phyloP scores from a whole-genome alignment of 768 basidiomycete genomes.

The Termitomyces sp. region DNA sequence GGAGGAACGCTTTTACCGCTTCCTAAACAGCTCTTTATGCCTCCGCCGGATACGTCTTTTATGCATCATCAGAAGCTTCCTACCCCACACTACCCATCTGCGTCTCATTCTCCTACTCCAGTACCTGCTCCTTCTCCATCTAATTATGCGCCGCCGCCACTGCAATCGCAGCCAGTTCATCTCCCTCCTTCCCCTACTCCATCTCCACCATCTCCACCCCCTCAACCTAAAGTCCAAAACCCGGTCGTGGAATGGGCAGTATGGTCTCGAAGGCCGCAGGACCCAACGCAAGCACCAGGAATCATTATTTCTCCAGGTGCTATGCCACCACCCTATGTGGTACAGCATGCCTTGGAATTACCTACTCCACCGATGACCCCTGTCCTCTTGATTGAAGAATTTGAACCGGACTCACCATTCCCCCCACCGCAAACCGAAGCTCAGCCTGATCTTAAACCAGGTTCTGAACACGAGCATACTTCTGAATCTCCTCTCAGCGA shows the following conservation, averaged over 20 bases:
- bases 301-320: conserved; percentile 69
- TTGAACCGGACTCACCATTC: conserved; percentile 5
- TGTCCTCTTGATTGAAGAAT: conserved; percentile 20
- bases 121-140: not conserved
- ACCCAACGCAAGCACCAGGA: conserved; percentile 63
- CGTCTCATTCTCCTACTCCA: conserved; percentile 5
- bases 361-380: conserved; percentile 49
- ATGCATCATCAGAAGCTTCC: conserved; percentile 8
- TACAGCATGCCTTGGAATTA: conserved; percentile 51
- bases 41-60: conserved; percentile 24
- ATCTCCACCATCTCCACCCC: not conserved
- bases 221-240: conserved; percentile 3
- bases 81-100: conserved; percentile 4
- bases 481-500: not conserved
- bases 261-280: conserved; percentile 68
- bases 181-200: not conserved
- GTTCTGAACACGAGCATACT: not conserved
- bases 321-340: conserved; percentile 56
- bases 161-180: not conserved
- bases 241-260: conserved; percentile 48
- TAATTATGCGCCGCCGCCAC: not conserved
- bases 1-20: conserved; percentile 42
- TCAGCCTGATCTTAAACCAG: not conserved
- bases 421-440: not conserved
- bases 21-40: conserved; percentile 63